Percentiles rank a stretch among this genome's conserved stretches.
These are phyloP conservation scores for Discostella stelligeroides DNA, from an alignment of 108 stramenopile genomes.

Conservation along the genomic window DNA sequence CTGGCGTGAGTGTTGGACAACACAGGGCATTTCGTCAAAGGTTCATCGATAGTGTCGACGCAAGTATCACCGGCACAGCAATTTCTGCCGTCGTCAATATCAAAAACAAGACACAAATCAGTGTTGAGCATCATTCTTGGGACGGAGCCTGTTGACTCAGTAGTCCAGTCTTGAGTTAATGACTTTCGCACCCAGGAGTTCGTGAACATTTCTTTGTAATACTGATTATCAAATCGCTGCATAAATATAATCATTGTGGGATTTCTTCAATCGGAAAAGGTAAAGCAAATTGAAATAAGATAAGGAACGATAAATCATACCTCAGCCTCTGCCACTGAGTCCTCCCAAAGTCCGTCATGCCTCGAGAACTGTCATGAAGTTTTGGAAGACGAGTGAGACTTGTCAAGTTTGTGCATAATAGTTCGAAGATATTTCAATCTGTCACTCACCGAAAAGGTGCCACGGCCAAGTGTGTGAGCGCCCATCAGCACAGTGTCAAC, in stretches of 20 bases:
- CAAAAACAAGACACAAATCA: constrained; percentile 42
- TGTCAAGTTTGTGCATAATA: not conserved
- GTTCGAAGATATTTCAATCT: no score
- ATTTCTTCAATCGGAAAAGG: no score
- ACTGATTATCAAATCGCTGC: constrained; percentile 34
- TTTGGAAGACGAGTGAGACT: no score
- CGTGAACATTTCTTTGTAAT: constrained; percentile 40
- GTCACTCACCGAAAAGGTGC: not conserved
- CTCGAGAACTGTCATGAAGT: no score
- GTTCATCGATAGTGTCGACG: no score
- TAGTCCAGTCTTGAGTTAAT: constrained; percentile 39
- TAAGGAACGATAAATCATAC: no score
- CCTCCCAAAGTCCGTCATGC: constrained; percentile 43
- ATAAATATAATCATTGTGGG: no score
- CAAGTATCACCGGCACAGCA: no score
- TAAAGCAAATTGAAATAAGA: not conserved
- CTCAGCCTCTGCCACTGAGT: constrained; percentile 18
- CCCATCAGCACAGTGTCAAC: constrained; percentile 39
- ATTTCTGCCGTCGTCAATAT: no score
- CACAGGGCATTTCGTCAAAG: constrained; percentile 35
- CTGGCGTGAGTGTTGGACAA: constrained; percentile 25
- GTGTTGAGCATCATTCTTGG: constrained; percentile 46
- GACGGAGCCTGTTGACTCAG: constrained; percentile 11
- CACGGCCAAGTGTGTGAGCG: constrained; percentile 45
- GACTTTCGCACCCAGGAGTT: constrained; percentile 42